phyloP scores from a whole-genome alignment of 805 yeast genomes.

The Starmerella stigmatis region DNA sequence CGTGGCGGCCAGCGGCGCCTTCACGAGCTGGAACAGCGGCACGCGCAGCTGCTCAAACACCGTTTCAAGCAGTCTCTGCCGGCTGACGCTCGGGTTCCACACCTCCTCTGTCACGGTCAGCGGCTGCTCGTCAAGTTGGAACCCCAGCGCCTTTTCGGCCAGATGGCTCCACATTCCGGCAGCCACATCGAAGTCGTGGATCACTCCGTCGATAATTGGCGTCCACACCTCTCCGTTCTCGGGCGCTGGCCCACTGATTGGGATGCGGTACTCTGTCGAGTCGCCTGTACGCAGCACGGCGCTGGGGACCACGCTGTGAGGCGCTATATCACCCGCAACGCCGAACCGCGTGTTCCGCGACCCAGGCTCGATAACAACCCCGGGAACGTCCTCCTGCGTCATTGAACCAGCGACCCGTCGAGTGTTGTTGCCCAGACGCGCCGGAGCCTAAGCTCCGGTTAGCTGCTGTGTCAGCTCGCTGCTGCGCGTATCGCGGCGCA shows the following conservation, averaged over 20 bases:
- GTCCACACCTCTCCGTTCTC: slow-evolving; percentile 22
- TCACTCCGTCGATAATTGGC: slow-evolving; percentile 26
- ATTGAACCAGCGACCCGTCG: not conserved
- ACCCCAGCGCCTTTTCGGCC: slow-evolving; percentile 40
- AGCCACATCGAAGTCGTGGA: slow-evolving; percentile 74
- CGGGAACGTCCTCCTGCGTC: slow-evolving; percentile 64
- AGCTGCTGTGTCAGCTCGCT: not conserved
- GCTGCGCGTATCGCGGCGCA: not conserved
- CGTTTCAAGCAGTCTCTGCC: slow-evolving; percentile 58
- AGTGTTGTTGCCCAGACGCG: not conserved
- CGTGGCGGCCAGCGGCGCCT: slow-evolving; percentile 74
- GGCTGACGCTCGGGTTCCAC: slow-evolving; percentile 62
- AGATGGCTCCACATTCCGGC: slow-evolving; percentile 59
- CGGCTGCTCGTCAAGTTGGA: slow-evolving; percentile 62
- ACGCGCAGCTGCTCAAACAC: slow-evolving; percentile 59
- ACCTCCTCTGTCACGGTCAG: slow-evolving; percentile 75
- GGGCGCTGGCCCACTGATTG: slow-evolving; percentile 12
- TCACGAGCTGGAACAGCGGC: slow-evolving; percentile 72
- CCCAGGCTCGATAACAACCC: slow-evolving; percentile 86
- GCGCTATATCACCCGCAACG: slow-evolving; percentile 83
- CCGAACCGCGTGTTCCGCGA: slow-evolving; percentile 75
- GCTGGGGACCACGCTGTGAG: slow-evolving; percentile 66
- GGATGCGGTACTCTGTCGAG: slow-evolving; percentile 22
- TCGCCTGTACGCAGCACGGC: slow-evolving; percentile 24
- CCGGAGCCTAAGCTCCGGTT: not conserved